Conservation (phyloP, 148 eudicot species). For the Rhododendron henanense region DNA sequence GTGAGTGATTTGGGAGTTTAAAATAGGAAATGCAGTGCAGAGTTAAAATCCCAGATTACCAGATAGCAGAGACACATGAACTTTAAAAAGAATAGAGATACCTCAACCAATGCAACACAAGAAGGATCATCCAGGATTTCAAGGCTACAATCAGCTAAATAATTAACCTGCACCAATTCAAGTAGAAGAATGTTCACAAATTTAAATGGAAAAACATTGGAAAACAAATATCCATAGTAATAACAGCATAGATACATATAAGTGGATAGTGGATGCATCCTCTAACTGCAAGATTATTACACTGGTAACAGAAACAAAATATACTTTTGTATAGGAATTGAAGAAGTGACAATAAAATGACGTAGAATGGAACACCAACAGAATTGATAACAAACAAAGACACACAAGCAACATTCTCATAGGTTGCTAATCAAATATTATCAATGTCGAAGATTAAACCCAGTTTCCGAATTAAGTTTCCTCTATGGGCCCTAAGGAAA, state of each 20-base stretch:
- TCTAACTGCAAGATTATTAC: not conserved
- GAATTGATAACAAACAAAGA: not conserved
- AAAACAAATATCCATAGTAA: not conserved
- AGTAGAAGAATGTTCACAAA: conserved; percentile 16
- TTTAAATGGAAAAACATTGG: not conserved
- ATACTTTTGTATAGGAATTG: not conserved
- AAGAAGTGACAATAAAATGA: not conserved
- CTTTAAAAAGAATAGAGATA: conserved; percentile 19
- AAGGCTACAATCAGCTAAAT: conserved; percentile 86
- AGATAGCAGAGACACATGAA: not conserved
- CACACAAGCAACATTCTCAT: not conserved
- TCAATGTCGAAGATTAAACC: not conserved
- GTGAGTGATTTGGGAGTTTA: not conserved
- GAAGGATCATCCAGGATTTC: conserved; percentile 95
- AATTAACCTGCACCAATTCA: conserved; percentile 67
- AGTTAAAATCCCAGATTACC: not conserved
- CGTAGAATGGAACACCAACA: not conserved
- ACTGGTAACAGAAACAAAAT: not conserved
- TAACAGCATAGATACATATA: not conserved
- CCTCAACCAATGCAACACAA: conserved; percentile 82
- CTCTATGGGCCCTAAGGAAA: not conserved
- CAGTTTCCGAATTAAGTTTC: not conserved
- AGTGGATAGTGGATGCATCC: not conserved
- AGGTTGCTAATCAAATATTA: not conserved
- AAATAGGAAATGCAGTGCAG: not conserved